A percentile compares a stretch with the other conserved stretches of the same genome.
phyloP scores from a whole-genome alignment of 2,329 filamentous ascomycete species.

The Acrodontium crateriforme region DNA sequence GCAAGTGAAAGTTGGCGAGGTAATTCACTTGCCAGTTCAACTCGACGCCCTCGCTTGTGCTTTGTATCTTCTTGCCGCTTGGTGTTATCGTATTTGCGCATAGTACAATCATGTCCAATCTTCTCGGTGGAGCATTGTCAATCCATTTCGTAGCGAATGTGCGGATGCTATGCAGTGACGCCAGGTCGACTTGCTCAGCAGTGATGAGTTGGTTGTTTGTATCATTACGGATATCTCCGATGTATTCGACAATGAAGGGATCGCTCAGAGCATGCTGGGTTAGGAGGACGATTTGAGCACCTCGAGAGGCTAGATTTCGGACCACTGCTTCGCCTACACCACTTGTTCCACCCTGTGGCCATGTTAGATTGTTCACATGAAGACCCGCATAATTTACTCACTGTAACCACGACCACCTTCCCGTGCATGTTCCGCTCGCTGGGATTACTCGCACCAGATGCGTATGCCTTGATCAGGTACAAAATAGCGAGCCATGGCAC shows the following conservation, averaged over 20 bases:
- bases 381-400: no score
- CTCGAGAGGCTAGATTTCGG: conserved; percentile 59
- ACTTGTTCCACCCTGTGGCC: conserved; percentile 63
- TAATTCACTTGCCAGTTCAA: conserved; percentile 91
- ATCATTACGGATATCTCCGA: conserved; percentile 67
- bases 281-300: conserved; percentile 81
- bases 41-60: conserved; percentile 60
- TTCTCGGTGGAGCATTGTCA: conserved; percentile 77
- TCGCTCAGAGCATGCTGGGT: conserved; percentile 71
- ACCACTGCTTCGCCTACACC: conserved; percentile 74
- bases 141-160: conserved; percentile 96
- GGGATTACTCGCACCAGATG: conserved; percentile 57
- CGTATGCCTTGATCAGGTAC: conserved; percentile 57
- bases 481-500: conserved; percentile 39
- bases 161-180: conserved; percentile 78
- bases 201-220: conserved; percentile 82
- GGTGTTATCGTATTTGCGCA: conserved; percentile 70
- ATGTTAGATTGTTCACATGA: not conserved
- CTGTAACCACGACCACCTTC: conserved; percentile 86
- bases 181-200: conserved; percentile 84
- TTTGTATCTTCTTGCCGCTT: conserved; percentile 36
- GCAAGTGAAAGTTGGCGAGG: conserved; percentile 85
- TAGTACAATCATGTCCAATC: conserved; percentile 81
- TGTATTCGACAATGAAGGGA: conserved; percentile 81
- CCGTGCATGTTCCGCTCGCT: conserved; percentile 80